A percentile compares a stretch with the other conserved stretches of the same genome.
These are phyloP conservation scores for Diaporthe sp. DNA, from an alignment of 2,329 filamentous ascomycete species.

Conservation along the genomic window DNA sequence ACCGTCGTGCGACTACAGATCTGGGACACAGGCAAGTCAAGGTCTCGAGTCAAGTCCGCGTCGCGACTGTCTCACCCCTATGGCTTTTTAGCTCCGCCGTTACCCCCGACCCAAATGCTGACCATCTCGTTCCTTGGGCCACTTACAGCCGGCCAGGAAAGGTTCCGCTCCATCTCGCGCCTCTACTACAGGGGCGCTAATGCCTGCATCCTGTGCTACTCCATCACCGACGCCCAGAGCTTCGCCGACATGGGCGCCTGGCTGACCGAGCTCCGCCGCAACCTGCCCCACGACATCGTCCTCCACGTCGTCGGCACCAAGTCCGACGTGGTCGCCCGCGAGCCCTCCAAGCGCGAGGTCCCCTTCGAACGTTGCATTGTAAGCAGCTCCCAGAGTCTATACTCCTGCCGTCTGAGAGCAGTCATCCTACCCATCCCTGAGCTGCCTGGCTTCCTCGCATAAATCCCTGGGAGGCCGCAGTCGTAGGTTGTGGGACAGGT, in stretches of 20 bases:
- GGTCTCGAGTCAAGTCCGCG: not conserved
- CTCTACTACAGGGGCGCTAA: slow-evolving; percentile 97
- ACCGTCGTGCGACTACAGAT: slow-evolving; percentile 93
- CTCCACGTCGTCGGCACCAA: slow-evolving; percentile 97
- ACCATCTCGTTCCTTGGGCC: not conserved
- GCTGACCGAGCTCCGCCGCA: slow-evolving; percentile 86
- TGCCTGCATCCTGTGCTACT: slow-evolving; percentile 94
- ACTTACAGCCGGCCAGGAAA: slow-evolving; percentile 83
- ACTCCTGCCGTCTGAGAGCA: not conserved
- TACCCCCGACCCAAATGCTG: slow-evolving; percentile 4
- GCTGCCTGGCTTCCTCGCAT: not conserved
- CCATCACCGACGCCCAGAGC: slow-evolving; percentile 87
- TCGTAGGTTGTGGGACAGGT: not conserved
- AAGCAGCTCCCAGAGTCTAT: not conserved
- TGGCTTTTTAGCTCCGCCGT: slow-evolving; percentile 37
- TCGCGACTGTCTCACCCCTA: slow-evolving; percentile 13
- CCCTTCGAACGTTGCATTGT: slow-evolving; percentile 94
- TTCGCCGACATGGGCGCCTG: slow-evolving; percentile 95
- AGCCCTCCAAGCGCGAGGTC: slow-evolving; percentile 84
- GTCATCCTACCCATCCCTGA: not conserved
- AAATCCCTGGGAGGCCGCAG: not conserved
- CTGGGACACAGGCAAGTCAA: slow-evolving; percentile 83
- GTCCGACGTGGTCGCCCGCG: slow-evolving; percentile 88
- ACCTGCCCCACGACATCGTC: slow-evolving; percentile 83
- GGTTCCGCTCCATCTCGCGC: slow-evolving; percentile 93